Evolutionary conservation across 495 filamentous ascomycete genomes (phyloP).

Genomic region (Hypoxylon intermedium): DNA sequence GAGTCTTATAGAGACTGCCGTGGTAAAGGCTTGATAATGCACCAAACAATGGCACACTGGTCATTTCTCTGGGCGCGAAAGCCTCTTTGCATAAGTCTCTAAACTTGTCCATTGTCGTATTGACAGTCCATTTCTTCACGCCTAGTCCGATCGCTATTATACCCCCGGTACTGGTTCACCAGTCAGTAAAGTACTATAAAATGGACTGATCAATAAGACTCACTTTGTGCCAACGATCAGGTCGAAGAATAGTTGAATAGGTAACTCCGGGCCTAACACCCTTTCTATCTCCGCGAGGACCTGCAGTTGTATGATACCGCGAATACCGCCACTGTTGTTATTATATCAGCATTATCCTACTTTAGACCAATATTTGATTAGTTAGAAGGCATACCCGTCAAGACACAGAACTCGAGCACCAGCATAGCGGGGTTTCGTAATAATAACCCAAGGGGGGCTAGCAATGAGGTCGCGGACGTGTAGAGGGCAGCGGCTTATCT

Average conservation of each 20-base stretch:
- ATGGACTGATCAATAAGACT: too few species aligned
- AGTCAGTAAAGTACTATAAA: constrained; percentile 9
- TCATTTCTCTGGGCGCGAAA: constrained; percentile 50
- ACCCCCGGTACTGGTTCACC: constrained; percentile 56
- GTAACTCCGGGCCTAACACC: constrained; percentile 47
- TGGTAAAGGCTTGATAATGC: constrained; percentile 46
- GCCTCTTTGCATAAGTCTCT: constrained; percentile 50
- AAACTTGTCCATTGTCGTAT: constrained; percentile 53
- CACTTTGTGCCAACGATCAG: constrained; percentile 62
- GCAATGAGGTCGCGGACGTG: constrained; percentile 39
- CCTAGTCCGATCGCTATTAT: constrained; percentile 64
- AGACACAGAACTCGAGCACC: constrained; percentile 62
- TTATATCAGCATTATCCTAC: neutral
- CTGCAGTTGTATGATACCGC: constrained; percentile 57
- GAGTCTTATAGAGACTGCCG: constrained; percentile 52
- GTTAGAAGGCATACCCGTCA: constrained; percentile 53
- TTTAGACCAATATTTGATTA: neutral
- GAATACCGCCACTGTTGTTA: constrained; percentile 52
- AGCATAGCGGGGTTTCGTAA: constrained; percentile 53
- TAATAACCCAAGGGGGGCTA: constrained; percentile 48
- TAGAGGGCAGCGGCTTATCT: constrained; percentile 46
- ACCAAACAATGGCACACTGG: constrained; percentile 45
- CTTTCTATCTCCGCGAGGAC: constrained; percentile 54
- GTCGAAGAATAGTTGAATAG: constrained; percentile 57
- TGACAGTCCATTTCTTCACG: constrained; percentile 55